Percentiles rank a stretch among this genome's conserved stretches.
Evolutionary conservation across 495 filamentous ascomycete species (phyloP).

Genomic region (Daldinia grandis): DNA sequence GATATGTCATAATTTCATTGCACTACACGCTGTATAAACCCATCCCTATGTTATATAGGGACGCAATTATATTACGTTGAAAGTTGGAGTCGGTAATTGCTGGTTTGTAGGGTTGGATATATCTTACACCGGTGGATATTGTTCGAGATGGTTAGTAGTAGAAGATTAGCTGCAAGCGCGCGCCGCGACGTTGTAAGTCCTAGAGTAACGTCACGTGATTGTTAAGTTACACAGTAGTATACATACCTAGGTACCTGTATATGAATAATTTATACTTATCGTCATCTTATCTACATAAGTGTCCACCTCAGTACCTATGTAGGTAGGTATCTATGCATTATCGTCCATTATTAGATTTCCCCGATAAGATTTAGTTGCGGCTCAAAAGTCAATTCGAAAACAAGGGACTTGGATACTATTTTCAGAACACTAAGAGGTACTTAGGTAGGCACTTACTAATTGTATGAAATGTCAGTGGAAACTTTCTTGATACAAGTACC

Average conservation of each 20-base stretch:
- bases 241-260: no score
- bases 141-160: neutral
- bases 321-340: neutral
- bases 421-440: neutral
- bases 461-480: neutral
- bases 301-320: neutral
- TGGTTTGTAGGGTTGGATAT: constrained; percentile 3
- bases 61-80: constrained; percentile 2
- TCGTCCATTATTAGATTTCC: neutral
- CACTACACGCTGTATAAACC: constrained; percentile 25
- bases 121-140: constrained; percentile 4
- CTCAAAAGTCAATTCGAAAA: constrained; percentile 1
- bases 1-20: constrained; percentile 54
- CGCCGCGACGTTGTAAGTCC: constrained; percentile 34
- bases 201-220: constrained; percentile 28
- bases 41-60: constrained; percentile 14
- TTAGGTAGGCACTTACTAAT: neutral
- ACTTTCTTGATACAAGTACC: neutral
- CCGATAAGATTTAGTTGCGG: constrained; percentile 4
- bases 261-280: no score
- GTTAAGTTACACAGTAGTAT: neutral
- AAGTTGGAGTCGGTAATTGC: neutral
- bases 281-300: neutral
- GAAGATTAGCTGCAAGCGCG: constrained; percentile 23
- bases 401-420: neutral